Percentiles rank a stretch among this genome's conserved stretches.
Conservation (phyloP, 805 yeast genomes). For the Komagataella populi region DNA sequence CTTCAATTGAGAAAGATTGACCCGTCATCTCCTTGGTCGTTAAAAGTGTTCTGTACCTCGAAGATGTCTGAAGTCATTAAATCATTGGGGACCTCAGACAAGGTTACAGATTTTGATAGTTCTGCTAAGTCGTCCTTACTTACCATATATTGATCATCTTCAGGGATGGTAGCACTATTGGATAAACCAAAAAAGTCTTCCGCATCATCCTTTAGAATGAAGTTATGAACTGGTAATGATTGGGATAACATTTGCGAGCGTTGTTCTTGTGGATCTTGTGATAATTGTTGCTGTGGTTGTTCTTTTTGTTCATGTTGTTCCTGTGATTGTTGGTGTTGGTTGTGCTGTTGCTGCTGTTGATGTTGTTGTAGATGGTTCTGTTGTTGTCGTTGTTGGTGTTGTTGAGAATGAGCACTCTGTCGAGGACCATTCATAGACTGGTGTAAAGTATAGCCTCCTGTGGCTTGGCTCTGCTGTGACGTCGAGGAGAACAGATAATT, state of each 20-base stretch:
- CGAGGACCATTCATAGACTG: neutral
- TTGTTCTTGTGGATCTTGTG: neutral
- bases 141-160: neutral
- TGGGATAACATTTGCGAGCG: neutral
- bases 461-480: neutral
- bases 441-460: neutral
- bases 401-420: neutral
- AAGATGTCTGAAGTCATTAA: neutral
- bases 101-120: neutral
- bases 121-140: neutral
- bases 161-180: neutral
- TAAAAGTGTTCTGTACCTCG: neutral
- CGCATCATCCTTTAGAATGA: neutral
- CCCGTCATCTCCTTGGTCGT: conserved; percentile 4
- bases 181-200: neutral
- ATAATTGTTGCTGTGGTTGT: conserved; percentile 5
- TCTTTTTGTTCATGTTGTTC: conserved; percentile 2
- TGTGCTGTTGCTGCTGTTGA: conserved; percentile 6
- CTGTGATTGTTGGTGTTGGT: conserved; percentile 3
- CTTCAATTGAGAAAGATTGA: neutral
- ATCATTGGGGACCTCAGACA: neutral
- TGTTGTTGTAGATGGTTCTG: conserved; percentile 3
- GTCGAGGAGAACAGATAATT: neutral
- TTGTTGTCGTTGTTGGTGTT: neutral
- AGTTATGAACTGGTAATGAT: neutral